Evolutionary conservation across 2,329 filamentous ascomycete species (phyloP), one percentile per base, ranked within the genome.

Genomic region (Beauveria sp.): DNA sequence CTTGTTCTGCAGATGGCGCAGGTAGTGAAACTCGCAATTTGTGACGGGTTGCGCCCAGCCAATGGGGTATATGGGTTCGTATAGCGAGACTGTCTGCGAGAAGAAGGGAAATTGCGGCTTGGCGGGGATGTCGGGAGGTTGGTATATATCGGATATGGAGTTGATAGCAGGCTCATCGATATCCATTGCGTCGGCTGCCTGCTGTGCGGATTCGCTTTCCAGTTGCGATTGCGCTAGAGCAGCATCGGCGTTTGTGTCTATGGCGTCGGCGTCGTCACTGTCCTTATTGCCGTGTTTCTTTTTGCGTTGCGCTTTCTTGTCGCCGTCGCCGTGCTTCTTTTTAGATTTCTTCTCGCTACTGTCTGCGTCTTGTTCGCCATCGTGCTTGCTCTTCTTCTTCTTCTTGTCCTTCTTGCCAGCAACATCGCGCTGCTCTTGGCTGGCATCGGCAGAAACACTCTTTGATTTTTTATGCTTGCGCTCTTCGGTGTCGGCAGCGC

Each of bases 71-170:
- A 94, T 79, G 1, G 89, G 84, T 64, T 92, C 82, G 75, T 90
- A 92, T 67, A 96, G 83, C 2, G 92, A 92, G 47, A 91, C 84
- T 24, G 88, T 91, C 69, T 93, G 88, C 30, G 85, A 84, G 71
- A 86, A 86, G 75, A 96, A 93, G 18, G 92, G 89, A 50, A 88
- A 89, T 64, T 73, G 76, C 55, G 73, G 73, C 62, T 75, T 70
- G 55, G 74, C 64, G 26, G 76, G 75, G 56, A 76, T 72, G 61
- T 75, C 70, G 48, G 71, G 68, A 40, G 76, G 72, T 65, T 74
- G 70, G 65, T 75, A 71, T 59, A 73, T 72, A 58, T 72, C 70
- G 30, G 72, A 67, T 3, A 69, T 65, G 22, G 64, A 69, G 28
- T 70, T 64, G 54, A 70, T 65, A 44, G 63, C 64, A 12, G 67